Conservation (phyloP, 805 yeast genomes). For the Metschnikowia hibisci region DNA sequence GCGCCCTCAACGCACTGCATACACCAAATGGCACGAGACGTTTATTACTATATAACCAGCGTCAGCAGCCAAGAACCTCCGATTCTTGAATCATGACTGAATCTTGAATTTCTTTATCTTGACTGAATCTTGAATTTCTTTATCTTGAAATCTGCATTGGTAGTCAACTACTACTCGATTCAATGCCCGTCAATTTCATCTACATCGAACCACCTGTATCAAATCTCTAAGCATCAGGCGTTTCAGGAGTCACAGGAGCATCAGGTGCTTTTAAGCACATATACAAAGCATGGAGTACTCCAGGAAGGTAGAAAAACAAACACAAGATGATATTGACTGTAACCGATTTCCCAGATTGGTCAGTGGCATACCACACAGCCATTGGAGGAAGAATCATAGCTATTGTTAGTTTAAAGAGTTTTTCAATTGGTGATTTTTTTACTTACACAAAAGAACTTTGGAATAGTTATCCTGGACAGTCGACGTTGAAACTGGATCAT, state of each 20-base stretch:
- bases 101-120: too few species aligned
- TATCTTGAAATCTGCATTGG: too few species aligned
- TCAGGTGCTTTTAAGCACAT: constrained; percentile 43
- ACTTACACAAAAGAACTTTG: constrained; percentile 5
- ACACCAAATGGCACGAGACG: too few species aligned
- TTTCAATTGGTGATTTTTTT: background rate
- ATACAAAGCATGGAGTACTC: constrained; percentile 72
- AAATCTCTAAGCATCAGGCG: too few species aligned
- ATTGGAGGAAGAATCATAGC: constrained; percentile 4
- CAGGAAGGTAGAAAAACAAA: constrained; percentile 71
- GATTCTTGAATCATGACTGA: too few species aligned
- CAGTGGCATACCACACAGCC: constrained; percentile 1
- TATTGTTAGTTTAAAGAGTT: constrained; percentile 1
- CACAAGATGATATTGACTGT: constrained; percentile 69
- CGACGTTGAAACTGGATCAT: background rate
- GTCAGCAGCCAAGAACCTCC: too few species aligned
- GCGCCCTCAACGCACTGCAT: background rate
- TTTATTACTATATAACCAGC: too few species aligned
- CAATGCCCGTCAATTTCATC: too few species aligned
- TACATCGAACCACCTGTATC: too few species aligned
- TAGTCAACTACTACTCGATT: too few species aligned
- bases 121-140: too few species aligned
- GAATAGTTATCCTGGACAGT: background rate
- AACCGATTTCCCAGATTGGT: constrained; percentile 8
- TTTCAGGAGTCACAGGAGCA: too few species aligned